phyloP scores from a whole-genome alignment of 768 basidiomycete species.

The Rhodotorula taiwanensis region DNA sequence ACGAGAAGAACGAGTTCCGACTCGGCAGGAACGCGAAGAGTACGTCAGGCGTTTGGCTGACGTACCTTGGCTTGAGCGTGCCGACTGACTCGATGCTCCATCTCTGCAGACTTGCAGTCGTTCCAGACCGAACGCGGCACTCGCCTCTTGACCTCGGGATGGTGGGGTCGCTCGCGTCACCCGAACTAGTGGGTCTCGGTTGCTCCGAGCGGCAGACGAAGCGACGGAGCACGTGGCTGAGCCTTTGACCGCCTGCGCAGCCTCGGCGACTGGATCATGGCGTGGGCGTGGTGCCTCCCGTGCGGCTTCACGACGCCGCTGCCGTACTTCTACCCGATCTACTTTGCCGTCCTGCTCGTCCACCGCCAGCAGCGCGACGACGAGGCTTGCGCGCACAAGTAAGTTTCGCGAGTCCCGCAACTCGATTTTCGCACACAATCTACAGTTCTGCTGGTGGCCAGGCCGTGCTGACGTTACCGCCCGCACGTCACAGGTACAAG shows the following conservation, averaged over 20 bases:
- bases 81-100: too few species aligned
- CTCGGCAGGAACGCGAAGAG: slow-evolving; percentile 91
- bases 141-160: slow-evolving; percentile 85
- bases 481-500: slow-evolving; percentile 59
- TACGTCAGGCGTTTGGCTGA: too few species aligned
- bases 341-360: slow-evolving; percentile 80
- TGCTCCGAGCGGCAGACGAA: neutral
- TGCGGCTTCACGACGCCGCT: slow-evolving; percentile 86
- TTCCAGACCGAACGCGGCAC: slow-evolving; percentile 77
- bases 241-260: neutral
- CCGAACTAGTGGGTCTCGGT: slow-evolving; percentile 68
- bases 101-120: slow-evolving; percentile 67
- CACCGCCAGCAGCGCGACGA: slow-evolving; percentile 89
- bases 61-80: too few species aligned
- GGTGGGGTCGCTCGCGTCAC: slow-evolving; percentile 94
- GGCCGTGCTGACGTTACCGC: slow-evolving; percentile 3
- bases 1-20: slow-evolving; percentile 92
- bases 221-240: neutral
- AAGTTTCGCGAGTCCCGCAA: slow-evolving; percentile 41
- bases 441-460: too few species aligned
- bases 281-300: slow-evolving; percentile 83
- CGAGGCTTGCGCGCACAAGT: slow-evolving; percentile 84
- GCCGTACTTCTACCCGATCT: slow-evolving; percentile 88
- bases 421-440: slow-evolving; percentile 10
- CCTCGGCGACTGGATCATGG: slow-evolving; percentile 60